A percentile compares a stretch with the other conserved stretches of the same genome.
Conservation (phyloP, 2,329 filamentous ascomycete genomes). For the Exophiala oligosperma region DNA sequence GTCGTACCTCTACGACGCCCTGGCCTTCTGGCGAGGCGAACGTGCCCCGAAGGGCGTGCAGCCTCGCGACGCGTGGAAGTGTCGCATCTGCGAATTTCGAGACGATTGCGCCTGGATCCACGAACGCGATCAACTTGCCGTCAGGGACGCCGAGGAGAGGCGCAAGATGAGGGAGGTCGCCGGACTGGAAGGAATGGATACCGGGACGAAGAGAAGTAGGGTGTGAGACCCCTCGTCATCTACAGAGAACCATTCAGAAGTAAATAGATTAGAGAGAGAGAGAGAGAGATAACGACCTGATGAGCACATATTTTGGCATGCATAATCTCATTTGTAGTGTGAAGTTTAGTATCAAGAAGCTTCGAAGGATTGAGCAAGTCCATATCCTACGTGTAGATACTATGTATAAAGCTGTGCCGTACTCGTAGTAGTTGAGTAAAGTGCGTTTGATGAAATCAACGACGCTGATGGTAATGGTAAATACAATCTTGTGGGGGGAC, state of each 20-base stretch:
- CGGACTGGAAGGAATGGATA: slow-evolving; percentile 21
- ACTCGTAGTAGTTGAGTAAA: too few relatives aligned
- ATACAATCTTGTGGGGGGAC: too few relatives aligned
- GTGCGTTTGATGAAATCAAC: too few relatives aligned
- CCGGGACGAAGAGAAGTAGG: slow-evolving; percentile 14
- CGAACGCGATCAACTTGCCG: slow-evolving; percentile 63
- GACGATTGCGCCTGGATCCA: slow-evolving; percentile 77
- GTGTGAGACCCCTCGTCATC: slow-evolving; percentile 1
- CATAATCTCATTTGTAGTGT: too few relatives aligned
- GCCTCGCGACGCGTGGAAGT: slow-evolving; percentile 87
- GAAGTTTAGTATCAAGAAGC: too few relatives aligned
- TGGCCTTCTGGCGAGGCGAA: slow-evolving; percentile 87
- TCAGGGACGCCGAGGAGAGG: slow-evolving; percentile 40
- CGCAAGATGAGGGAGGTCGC: slow-evolving; percentile 30
- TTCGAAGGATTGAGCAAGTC: too few relatives aligned
- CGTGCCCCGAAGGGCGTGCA: slow-evolving; percentile 71
- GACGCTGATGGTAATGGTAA: too few relatives aligned
- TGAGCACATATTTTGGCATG: too few relatives aligned
- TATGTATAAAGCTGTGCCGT: too few relatives aligned
- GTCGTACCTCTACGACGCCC: slow-evolving; percentile 65
- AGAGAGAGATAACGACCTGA: too few relatives aligned
- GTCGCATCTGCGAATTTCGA: slow-evolving; percentile 78
- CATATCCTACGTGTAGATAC: too few relatives aligned
- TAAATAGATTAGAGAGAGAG: neutral
- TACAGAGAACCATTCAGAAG: too few relatives aligned